A percentile compares a stretch with the other conserved stretches of the same genome.
Evolutionary conservation across 140 eudicot species (phyloP).

Genomic region (Anethum foeniculum): DNA sequence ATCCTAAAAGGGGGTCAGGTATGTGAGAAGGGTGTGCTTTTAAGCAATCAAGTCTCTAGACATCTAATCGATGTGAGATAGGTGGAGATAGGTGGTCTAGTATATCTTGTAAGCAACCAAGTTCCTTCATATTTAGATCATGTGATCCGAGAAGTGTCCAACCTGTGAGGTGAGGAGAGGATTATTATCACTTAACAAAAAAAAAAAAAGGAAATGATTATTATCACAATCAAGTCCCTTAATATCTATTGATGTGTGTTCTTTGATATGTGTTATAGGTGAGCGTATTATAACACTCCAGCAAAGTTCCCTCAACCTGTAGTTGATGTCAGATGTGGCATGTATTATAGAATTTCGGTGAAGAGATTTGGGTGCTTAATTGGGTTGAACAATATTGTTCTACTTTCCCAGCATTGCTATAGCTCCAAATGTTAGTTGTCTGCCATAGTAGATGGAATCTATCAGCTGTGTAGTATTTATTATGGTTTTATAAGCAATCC

Average conservation of each 20-base stretch:
- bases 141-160: not conserved
- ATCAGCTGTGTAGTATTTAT: not conserved
- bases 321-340: conserved; percentile 1
- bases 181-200: not conserved
- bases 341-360: not conserved
- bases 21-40: not conserved
- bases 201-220: not conserved
- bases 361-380: not conserved
- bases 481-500: not conserved
- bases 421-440: not conserved
- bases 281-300: not conserved
- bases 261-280: not conserved
- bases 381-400: not conserved
- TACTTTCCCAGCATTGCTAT: not conserved
- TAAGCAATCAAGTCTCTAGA: not conserved
- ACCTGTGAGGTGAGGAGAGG: not conserved
- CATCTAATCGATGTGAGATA: not conserved
- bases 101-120: not conserved
- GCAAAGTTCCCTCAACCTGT: not conserved
- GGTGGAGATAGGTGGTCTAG: not conserved
- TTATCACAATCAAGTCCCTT: not conserved
- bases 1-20: not conserved
- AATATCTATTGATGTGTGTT: not conserved
- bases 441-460: not conserved
- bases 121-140: not conserved